phyloP scores from a whole-genome alignment of 176 grass and related monocot species.

The Alloteropsis semialata region DNA sequence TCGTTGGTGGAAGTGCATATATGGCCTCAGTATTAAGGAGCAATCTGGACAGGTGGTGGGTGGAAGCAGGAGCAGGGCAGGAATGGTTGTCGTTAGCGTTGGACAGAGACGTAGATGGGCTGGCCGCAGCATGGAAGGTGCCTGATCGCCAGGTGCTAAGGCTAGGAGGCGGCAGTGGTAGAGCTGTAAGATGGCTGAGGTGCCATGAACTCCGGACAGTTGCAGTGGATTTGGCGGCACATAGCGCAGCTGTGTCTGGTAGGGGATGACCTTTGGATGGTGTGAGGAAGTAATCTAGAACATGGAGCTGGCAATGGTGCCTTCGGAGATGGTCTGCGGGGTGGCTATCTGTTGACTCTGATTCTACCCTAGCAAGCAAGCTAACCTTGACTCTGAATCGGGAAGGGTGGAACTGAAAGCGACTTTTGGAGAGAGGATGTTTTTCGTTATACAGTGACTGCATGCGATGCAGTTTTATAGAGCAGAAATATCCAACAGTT shows the following conservation, averaged over 20 bases:
- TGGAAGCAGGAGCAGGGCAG: no score
- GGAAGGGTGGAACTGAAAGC: background rate
- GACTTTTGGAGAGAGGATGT: background rate
- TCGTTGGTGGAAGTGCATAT: accelerated
- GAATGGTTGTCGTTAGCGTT: no score
- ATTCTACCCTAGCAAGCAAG: background rate
- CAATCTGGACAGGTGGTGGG: background rate
- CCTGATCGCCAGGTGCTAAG: no score
- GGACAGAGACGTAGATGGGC: no score
- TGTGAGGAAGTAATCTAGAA: background rate
- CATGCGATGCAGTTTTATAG: background rate
- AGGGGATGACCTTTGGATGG: no score
- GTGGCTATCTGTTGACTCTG: background rate
- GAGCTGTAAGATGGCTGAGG: background rate
- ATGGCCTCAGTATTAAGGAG: background rate
- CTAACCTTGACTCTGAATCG: background rate
- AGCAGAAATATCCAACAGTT: background rate
- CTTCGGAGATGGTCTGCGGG: background rate
- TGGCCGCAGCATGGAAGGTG: no score
- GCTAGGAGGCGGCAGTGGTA: no score
- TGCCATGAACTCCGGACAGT: no score
- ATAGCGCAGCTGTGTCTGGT: no score
- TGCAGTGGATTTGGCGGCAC: background rate
- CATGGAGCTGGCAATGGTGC: background rate
- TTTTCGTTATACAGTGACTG: background rate